These are phyloP conservation scores for Auricularia cornea DNA, from an alignment of 768 basidiomycete species.

Conservation along the genomic window DNA sequence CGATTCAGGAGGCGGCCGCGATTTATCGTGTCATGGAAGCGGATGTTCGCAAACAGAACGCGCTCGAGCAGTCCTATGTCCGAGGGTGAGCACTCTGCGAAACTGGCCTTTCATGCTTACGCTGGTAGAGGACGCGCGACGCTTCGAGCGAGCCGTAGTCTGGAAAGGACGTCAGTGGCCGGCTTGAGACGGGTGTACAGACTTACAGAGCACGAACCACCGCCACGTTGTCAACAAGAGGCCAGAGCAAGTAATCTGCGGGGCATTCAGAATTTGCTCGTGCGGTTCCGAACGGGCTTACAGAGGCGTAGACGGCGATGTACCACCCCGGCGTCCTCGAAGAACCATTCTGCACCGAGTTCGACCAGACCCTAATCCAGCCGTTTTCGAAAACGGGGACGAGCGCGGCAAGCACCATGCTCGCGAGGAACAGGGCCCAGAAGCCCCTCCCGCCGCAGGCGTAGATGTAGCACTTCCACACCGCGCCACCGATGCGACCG, in stretches of 20 bases:
- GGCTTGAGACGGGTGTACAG: slow-evolving; percentile 1
- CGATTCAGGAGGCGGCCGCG: slow-evolving; percentile 77
- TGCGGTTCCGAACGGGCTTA: slow-evolving; percentile 29
- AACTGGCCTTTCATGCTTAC: slow-evolving; percentile 24
- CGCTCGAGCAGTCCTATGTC: slow-evolving; percentile 54
- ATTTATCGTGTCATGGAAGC: slow-evolving; percentile 89
- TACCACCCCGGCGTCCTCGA: slow-evolving; percentile 47
- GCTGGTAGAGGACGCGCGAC: slow-evolving; percentile 66
- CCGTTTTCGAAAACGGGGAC: slow-evolving; percentile 62
- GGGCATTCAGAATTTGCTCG: not conserved
- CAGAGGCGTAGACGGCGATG: slow-evolving; percentile 61
- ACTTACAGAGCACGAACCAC: slow-evolving; percentile 65
- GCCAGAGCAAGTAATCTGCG: slow-evolving; percentile 28
- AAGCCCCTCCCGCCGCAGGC: slow-evolving; percentile 43
- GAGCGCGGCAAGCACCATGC: slow-evolving; percentile 48
- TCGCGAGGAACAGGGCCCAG: slow-evolving; percentile 49
- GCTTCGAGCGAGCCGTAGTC: slow-evolving; percentile 78
- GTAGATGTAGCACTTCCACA: slow-evolving; percentile 54
- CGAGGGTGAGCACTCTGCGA: slow-evolving; percentile 1
- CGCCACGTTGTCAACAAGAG: slow-evolving; percentile 50
- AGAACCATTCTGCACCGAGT: slow-evolving; percentile 46
- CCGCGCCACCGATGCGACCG: slow-evolving; percentile 55
- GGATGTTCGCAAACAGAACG: slow-evolving; percentile 78
- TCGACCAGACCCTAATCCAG: slow-evolving; percentile 38
- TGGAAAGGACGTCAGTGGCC: slow-evolving; percentile 14